Base-by-base conservation (phyloP, 179 eudicot species). In the Vitellaria paradoxa region DNA sequence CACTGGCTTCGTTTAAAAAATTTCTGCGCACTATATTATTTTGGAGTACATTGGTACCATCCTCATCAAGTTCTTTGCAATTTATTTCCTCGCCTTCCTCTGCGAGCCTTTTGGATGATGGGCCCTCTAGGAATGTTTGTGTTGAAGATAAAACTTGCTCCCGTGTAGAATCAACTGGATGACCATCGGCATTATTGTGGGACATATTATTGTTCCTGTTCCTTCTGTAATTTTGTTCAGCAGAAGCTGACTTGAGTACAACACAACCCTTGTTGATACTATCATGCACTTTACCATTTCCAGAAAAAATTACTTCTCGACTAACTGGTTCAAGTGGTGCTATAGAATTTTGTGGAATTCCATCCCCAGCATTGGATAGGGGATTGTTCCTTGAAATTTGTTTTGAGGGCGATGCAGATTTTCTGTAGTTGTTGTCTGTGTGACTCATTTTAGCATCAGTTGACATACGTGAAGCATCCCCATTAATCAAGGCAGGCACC, bases 31-130 rank as follows among this genome's bases (percentile, higher is more conserved):
- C 63, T 18, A 49, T 26, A 70, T 23, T 18, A 49, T 17, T n/a
- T 66, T 72, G 63, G 18, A n/a, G 67, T 63, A 45, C 57, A 7
- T 59, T 65, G 42, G 2, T 9, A 56, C 45, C 24, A 13, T 7
- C 21, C 7, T 23, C 67, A 26, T 81, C 66, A 49, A 67, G 45
- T 17, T 42, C 20, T 69, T 24, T 53, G 17, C 75, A 59, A 77
- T 7, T 70, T 56, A 17, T 67, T 70, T 60, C 55, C 66, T 24
- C 68, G 52, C 17, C 47, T n/a, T 17, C 64, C 62, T 72, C 79
- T 24, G 37, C 7, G 20, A 30, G 50, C 61, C 57, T 45, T 26
- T n/a, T 46, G 23, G 45, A 24, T 12, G 65, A 65, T 69, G 57
- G 30, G 45, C 66, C 56, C 24, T 40, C 21, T 50, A 59, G 37